Base-by-base conservation (phyloP, 106 monocot genomes). In the Dendrobium officinale region DNA sequence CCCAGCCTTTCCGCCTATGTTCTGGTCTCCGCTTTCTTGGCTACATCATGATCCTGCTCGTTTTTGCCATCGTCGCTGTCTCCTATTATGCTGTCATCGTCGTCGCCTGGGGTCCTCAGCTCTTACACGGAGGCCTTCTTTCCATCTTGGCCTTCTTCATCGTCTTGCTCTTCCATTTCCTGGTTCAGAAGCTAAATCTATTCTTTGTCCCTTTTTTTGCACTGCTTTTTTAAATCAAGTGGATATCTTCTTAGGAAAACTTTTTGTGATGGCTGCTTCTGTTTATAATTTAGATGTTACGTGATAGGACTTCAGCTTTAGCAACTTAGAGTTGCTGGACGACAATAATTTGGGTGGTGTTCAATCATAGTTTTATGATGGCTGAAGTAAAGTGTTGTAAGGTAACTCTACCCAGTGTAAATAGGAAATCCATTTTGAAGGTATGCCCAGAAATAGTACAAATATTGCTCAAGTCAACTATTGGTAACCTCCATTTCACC, bases 51-150 rank as follows among this genome's bases (percentile, higher is more conserved):
- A 68, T 93, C 81, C 81, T 87, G 72, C 72, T 92, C 58, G 88
- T 94, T 42, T 85, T 80, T 27, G 86, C 85, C 24, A 83, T 96
- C 79, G 61, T 87, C 73, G 88, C 75, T 64, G 54, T 92, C 42
- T 88, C 90, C 44, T 96, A 96, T 86, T 92, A 92, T 82, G 88
- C 94, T 16, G 90, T 92, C 73, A 84, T 96, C 83, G 42, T 91
- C 81, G 77, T 91, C 75, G 82, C 75, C 29, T 96, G 96, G 96
- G 92, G 87, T 42, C 90, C 96, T 1, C 80, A 48, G 2, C 81
- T 96, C 68, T 27, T 89, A 68, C 55, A 10, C 44, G 85, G 80
- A 0, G 80, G 88, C 47, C 45, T 33, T 33, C 40, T 70, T 37
- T 86, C 89, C 2, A 59, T 48, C 22, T 85, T 90, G n/a, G 89